Evolutionary conservation across 1,139 yeast genomes (phyloP).

Genomic region (Entelexis sorbosivorans): DNA sequence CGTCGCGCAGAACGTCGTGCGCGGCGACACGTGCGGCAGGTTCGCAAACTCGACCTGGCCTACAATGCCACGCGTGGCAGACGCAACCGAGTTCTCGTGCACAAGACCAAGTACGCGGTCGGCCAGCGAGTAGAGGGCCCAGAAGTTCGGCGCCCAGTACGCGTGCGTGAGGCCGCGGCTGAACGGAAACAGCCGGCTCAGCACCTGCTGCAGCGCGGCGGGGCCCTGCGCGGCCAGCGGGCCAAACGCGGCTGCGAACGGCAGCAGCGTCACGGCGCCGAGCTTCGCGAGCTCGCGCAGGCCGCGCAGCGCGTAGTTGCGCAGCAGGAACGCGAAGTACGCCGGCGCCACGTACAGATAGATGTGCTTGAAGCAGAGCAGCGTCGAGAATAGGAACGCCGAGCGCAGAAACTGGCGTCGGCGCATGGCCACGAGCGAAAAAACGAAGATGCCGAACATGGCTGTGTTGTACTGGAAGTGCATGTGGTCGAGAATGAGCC

Average conservation of each 20-base stretch:
- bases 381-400: constrained; percentile 62
- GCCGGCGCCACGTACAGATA: constrained; percentile 92
- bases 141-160: constrained; percentile 96
- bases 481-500: constrained; percentile 85
- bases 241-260: constrained; percentile 60
- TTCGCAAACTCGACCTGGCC: constrained; percentile 79
- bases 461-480: constrained; percentile 93
- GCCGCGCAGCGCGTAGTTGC: constrained; percentile 40
- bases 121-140: constrained; percentile 87
- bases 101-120: constrained; percentile 56
- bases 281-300: constrained; percentile 36
- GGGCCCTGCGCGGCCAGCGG: constrained; percentile 40
- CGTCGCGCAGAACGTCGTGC: constrained; percentile 64
- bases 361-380: constrained; percentile 88
- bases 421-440: constrained; percentile 62
- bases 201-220: constrained; percentile 43
- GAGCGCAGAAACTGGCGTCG: constrained; percentile 47
- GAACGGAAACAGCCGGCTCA: constrained; percentile 75
- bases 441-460: constrained; percentile 78
- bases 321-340: constrained; percentile 64
- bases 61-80: constrained; percentile 75
- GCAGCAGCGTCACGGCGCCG: constrained; percentile 52
- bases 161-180: constrained; percentile 95
- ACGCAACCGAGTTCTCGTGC: constrained; percentile 32
- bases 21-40: constrained; percentile 71